Evolutionary conservation across 2,329 filamentous ascomycete genomes (phyloP).

Genomic region (Claviceps sp.): DNA sequence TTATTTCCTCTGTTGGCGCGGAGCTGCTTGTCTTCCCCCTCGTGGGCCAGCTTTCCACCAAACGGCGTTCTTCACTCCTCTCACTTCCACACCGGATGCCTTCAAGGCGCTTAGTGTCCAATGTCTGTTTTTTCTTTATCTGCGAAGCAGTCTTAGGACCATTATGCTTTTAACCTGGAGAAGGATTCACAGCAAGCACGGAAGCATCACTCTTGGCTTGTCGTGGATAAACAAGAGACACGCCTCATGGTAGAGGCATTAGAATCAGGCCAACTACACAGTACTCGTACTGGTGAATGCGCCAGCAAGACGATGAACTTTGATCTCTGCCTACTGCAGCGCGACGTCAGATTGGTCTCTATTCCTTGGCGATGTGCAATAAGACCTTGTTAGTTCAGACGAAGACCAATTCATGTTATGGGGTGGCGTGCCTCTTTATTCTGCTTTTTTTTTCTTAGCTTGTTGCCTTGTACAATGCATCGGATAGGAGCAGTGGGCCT

Average conservation of each 20-base stretch:
- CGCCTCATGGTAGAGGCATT: conserved; percentile 1
- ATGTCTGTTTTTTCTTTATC: background rate
- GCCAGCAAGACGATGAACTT: background rate
- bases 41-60: too few relatives aligned
- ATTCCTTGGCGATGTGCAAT: background rate
- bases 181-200: background rate
- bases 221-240: background rate
- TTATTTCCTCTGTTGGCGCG: too few relatives aligned
- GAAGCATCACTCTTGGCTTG: background rate
- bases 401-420: background rate
- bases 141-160: background rate
- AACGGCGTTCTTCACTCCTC: too few relatives aligned
- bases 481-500: too few relatives aligned
- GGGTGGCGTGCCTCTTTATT: background rate
- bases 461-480: background rate
- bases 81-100: too few relatives aligned
- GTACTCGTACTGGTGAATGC: background rate
- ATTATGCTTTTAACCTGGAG: background rate
- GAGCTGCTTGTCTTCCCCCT: too few relatives aligned
- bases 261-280: background rate
- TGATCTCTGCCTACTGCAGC: background rate
- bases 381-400: background rate
- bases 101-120: background rate
- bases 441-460: background rate
- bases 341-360: background rate